phyloP scores from a whole-genome alignment of 2,329 filamentous ascomycete species.

The Diaporthe amygdali region DNA sequence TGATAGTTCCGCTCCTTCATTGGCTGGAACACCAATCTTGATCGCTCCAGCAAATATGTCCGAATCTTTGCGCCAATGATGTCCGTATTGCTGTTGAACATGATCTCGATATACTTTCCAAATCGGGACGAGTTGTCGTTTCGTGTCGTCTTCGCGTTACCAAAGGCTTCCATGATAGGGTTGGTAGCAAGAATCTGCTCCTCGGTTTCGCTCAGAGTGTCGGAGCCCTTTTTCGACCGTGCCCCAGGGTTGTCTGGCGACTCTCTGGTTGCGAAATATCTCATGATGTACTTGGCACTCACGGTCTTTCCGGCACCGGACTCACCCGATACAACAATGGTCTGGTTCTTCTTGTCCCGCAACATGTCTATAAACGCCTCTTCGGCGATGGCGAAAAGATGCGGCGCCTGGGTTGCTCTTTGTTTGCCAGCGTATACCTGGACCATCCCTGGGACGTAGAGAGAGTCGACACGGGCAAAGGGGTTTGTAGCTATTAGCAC shows the following conservation, averaged over 20 bases:
- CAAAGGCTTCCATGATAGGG: conserved; percentile 99
- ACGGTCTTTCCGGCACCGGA: conserved; percentile 99
- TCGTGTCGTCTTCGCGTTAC: conserved; percentile 98
- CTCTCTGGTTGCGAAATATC: conserved; percentile 98
- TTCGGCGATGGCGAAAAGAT: conserved; percentile 98
- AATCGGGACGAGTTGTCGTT: conserved; percentile 99
- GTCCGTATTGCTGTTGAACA: conserved; percentile 94
- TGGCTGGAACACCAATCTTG: conserved; percentile 94
- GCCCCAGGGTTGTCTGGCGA: conserved; percentile 85
- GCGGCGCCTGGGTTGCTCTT: conserved; percentile 92
- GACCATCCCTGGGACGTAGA: conserved; percentile 99
- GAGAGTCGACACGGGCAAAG: conserved; percentile 94
- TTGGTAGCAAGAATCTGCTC: conserved; percentile 98
- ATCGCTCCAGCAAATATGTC: conserved; percentile 93
- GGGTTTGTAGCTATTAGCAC: conserved; percentile 98
- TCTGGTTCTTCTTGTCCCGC: conserved; percentile 94
- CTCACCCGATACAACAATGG: conserved; percentile 98
- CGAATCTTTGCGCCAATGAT: conserved; percentile 98
- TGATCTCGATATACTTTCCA: conserved; percentile 99
- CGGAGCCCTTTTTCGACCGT: conserved; percentile 75
- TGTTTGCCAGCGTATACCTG: conserved; percentile 98
- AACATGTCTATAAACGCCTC: conserved; percentile 99
- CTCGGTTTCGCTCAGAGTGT: conserved; percentile 94
- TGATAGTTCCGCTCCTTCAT: conserved; percentile 98
- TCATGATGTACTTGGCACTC: conserved; percentile 99